These are phyloP conservation scores for Nigrospora osmanthi DNA, from an alignment of 2,329 filamentous ascomycete genomes.

Conservation along the genomic window DNA sequence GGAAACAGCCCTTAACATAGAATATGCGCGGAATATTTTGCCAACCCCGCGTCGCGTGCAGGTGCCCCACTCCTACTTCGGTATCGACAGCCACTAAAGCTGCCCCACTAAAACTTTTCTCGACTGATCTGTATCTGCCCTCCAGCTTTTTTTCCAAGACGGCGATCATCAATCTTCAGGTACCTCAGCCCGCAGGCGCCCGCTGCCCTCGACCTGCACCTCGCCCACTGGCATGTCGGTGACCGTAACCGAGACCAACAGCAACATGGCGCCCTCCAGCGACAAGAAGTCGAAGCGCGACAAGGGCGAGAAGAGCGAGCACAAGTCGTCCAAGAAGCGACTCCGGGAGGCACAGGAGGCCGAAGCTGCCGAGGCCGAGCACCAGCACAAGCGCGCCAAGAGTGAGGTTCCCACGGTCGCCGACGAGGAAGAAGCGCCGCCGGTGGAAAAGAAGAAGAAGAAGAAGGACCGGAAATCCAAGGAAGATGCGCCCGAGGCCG, in stretches of 20 bases:
- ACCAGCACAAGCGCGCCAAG: conserved; percentile 43
- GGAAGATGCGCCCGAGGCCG: conserved; percentile 15
- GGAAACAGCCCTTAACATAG: too few relatives aligned
- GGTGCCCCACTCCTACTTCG: too few relatives aligned
- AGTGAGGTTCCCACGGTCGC: conserved; percentile 9
- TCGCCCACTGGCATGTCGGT: neutral
- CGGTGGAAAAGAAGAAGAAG: conserved; percentile 17
- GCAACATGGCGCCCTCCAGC: neutral
- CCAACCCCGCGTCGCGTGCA: neutral
- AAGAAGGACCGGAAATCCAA: conserved; percentile 12
- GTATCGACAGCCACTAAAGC: neutral
- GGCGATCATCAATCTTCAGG: too few relatives aligned
- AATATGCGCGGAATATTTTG: too few relatives aligned
- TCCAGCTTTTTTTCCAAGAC: neutral
- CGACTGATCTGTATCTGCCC: neutral
- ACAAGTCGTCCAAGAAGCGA: conserved; percentile 2
- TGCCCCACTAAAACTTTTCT: neutral
- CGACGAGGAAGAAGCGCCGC: conserved; percentile 3
- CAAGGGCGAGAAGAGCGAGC: neutral
- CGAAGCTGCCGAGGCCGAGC: conserved; percentile 19
- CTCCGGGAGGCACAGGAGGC: neutral
- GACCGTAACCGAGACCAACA: neutral
- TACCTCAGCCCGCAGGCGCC: too few relatives aligned
- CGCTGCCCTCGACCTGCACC: neutral
- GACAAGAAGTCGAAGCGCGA: neutral